Evolutionary conservation across 495 filamentous ascomycete genomes (phyloP), one percentile per base, ranked within the genome.

Genomic region (Amorphotheca resinae): DNA sequence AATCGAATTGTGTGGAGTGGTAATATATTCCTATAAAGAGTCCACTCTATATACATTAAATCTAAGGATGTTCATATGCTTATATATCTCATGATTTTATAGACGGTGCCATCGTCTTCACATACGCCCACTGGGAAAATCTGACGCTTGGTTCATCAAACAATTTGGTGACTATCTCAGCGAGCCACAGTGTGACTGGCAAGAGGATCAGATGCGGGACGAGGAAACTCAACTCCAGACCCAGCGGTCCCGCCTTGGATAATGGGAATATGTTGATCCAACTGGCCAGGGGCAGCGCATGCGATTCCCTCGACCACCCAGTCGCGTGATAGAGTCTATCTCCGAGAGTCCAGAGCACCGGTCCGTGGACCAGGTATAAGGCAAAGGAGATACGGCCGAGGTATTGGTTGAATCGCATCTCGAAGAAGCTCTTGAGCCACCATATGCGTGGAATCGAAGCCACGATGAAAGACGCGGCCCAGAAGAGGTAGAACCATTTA

Each of bases 321-420:
- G 62, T 60, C 7, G 72, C 70, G 3, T 66, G 60, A 54, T 80
- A 78, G 4, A 71, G 7, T 16, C 66, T 44, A 42, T 68, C 64
- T 14, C 69, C 69, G 12, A 76, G 49, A 0, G 59, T 64, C 42
- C 71, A 65, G 0, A 74, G 58, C 11, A 80, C 65, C 11, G 70
- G 67, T 3, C 69, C 72, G 38, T 75, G 73, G 21, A 76, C 66
- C 23, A 77, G 65, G 33, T 77, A 78, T 37, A 77, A 65, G 2
- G 66, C 61, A 48, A 61, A 76, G 4, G 70, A 72, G 39, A 78
- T 70, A 18, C 71, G 65, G 26, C 76, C 77, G 8, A 76, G 65
- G 53, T 81, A 80, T 51, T 78, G 77, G 20, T 73, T 72, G 1
- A 80, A 46, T 0, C 64, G 55, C 34, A 66, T 67, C 35, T 69